These are phyloP conservation scores for Cyberlindnera subsufficiens DNA, from an alignment of 805 yeast genomes.

Conservation along the genomic window DNA sequence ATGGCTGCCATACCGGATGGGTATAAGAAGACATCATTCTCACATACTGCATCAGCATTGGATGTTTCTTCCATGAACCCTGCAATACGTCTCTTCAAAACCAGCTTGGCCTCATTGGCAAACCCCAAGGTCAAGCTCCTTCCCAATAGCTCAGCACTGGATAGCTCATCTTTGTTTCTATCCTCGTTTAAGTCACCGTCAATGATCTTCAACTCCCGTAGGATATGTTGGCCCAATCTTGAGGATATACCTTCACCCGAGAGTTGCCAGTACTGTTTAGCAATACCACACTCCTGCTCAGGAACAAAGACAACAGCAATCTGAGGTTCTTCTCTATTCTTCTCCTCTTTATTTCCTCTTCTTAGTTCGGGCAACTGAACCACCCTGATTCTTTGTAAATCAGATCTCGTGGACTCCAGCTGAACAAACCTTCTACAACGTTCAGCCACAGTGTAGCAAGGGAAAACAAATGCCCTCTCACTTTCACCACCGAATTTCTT, in stretches of 20 bases:
- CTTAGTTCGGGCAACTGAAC: slow-evolving; percentile 68
- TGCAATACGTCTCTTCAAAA: slow-evolving; percentile 71
- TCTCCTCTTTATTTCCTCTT: slow-evolving; percentile 56
- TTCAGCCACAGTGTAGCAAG: slow-evolving; percentile 73
- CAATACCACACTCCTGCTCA: slow-evolving; percentile 52
- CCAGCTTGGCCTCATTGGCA: slow-evolving; percentile 67
- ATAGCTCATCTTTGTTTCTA: slow-evolving; percentile 49
- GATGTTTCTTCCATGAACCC: slow-evolving; percentile 42
- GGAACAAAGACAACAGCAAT: slow-evolving; percentile 73
- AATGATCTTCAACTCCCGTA: slow-evolving; percentile 48
- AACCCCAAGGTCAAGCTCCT: slow-evolving; percentile 75
- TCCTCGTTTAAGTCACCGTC: slow-evolving; percentile 24
- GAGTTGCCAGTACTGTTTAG: slow-evolving; percentile 94
- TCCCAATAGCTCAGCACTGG: slow-evolving; percentile 86
- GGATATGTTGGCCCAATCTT: slow-evolving; percentile 77
- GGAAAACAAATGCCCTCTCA: slow-evolving; percentile 71
- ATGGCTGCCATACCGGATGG: slow-evolving; percentile 94
- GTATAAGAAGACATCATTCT: slow-evolving; percentile 72
- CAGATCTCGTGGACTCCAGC: slow-evolving; percentile 25
- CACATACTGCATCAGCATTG: slow-evolving; percentile 24
- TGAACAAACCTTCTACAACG: slow-evolving; percentile 77
- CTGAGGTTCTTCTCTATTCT: slow-evolving; percentile 55
- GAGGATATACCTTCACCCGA: slow-evolving; percentile 94
- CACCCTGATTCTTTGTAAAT: slow-evolving; percentile 44
- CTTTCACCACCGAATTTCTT: slow-evolving; percentile 73